These are phyloP conservation scores for Poa pratensis DNA, from an alignment of 176 grass and related monocot genomes.

Conservation along the genomic window DNA sequence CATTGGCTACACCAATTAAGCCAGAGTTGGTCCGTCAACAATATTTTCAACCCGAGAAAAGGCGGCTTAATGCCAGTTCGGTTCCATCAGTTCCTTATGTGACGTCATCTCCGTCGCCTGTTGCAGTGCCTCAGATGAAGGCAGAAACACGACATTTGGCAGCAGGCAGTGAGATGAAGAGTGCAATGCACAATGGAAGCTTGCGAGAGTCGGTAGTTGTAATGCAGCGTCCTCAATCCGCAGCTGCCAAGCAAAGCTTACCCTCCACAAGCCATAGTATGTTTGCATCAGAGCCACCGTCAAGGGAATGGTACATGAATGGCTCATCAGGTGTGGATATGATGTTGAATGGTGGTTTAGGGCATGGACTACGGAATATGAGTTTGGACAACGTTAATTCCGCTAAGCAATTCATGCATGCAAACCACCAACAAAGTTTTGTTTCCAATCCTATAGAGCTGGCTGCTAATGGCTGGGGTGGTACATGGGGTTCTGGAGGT, in stretches of 20 bases:
- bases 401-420: constrained; percentile 54
- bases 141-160: constrained; percentile 58
- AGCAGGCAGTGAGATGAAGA: constrained; percentile 60
- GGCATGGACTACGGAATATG: constrained; percentile 60
- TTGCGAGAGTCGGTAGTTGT: constrained; percentile 78
- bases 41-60: constrained; percentile 66
- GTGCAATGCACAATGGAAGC: constrained; percentile 50
- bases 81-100: constrained; percentile 63
- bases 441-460: constrained; percentile 70
- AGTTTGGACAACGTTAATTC: constrained; percentile 59
- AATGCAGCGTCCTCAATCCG: constrained; percentile 84
- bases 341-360: constrained; percentile 69
- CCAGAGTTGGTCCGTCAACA: constrained; percentile 61
- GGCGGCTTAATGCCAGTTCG: constrained; percentile 52
- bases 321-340: constrained; percentile 62
- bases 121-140: constrained; percentile 63
- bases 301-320: constrained; percentile 77
- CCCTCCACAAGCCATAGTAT: constrained; percentile 71
- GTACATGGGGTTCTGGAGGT: constrained; percentile 57
- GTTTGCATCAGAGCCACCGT: constrained; percentile 51
- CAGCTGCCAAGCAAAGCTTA: constrained; percentile 70
- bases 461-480: constrained; percentile 70
- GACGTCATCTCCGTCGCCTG: constrained; percentile 64
- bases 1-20: constrained; percentile 56
- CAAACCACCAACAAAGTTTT: constrained; percentile 61